phyloP scores from a whole-genome alignment of 2,329 filamentous ascomycete genomes.

The Penicillium sp. region DNA sequence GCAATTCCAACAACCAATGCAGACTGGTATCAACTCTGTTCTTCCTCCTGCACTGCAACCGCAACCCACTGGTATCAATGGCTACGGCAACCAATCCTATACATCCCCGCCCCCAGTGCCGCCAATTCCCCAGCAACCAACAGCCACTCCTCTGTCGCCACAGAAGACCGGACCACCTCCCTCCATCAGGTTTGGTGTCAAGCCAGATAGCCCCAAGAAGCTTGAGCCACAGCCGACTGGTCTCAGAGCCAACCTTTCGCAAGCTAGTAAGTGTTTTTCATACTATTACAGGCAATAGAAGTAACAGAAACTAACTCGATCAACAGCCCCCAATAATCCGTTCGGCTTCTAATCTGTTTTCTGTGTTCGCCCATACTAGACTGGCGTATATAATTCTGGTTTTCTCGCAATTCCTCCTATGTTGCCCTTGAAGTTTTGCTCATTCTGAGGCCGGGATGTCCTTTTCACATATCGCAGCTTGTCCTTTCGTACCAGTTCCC shows the following conservation, averaged over 20 bases:
- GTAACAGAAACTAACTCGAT: slow-evolving; percentile 12
- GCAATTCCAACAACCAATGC: slow-evolving; percentile 50
- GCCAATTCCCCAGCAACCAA: slow-evolving; percentile 58
- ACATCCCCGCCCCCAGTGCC: slow-evolving; percentile 53
- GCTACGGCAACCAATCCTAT: slow-evolving; percentile 48
- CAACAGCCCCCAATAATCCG: slow-evolving; percentile 65
- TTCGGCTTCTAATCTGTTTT: slow-evolving; percentile 60
- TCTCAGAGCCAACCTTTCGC: slow-evolving; percentile 80
- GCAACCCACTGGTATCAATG: slow-evolving; percentile 52
- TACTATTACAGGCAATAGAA: neutral
- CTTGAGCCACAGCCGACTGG: slow-evolving; percentile 84
- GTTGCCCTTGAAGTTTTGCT: slow-evolving; percentile 2
- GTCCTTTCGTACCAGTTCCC: slow-evolving; percentile 12
- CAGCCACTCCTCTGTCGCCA: slow-evolving; percentile 63
- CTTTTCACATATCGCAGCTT: slow-evolving; percentile 18
- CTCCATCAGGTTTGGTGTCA: slow-evolving; percentile 82
- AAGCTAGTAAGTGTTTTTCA: slow-evolving; percentile 78
- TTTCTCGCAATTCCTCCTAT: slow-evolving; percentile 12
- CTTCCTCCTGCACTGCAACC: slow-evolving; percentile 53
- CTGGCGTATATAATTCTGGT: slow-evolving; percentile 30
- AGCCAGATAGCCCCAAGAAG: slow-evolving; percentile 67
- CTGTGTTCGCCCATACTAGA: slow-evolving; percentile 1
- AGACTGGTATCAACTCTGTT: slow-evolving; percentile 50
- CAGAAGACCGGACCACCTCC: slow-evolving; percentile 85
- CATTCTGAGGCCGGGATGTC: neutral